Evolutionary conservation across 2,329 filamentous ascomycete genomes (phyloP), one percentile per base, ranked within the genome.

Genomic region (Emergomyces pasteurianus): DNA sequence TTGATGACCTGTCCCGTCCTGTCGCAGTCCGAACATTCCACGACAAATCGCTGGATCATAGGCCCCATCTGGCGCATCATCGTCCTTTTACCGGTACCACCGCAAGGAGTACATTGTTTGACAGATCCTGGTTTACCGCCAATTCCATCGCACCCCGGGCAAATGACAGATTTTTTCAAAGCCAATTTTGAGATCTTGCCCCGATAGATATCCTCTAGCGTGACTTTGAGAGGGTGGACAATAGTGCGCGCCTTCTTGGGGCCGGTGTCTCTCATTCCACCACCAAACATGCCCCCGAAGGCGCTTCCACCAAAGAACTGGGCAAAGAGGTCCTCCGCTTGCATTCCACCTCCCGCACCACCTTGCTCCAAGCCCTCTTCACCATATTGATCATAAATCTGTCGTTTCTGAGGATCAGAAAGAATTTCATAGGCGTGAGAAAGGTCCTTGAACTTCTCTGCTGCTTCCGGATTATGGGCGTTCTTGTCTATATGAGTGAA

Each of bases 11-110:
- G 94, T 63, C 94, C 92, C 77, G 99, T 94, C 65, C 95, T 95
- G 69, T 94, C 92, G 75, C 94, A 99, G 79, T 99, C 95, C 34
- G 92, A 89, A 83, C 94, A 99, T 69, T 96, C 92, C 36, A 92
- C 97, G 82, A 99, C 94, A 86, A 99, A 99, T 62, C 94, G 90
- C 80, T 99, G 95, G 69, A 99, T 97, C 94, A 99, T 99, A 63
- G 94, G 94, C 58, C 94, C 94, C 92, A 99, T 97, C 79, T 99
- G 94, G 74, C 95, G 89, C 94, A 99, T 96, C 92, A 99, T 97
- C 47, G 90, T 96, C 43, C 62, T 97, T 89, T 96, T 96, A 77
- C 94, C 94, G 65, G 88, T 85, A 67, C 94, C 94, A 70, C 95
- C 90, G 76, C 94, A 99, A 71, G 90, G 89, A 47, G 84, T 73